Conservation (phyloP, 176 grass and related monocot genomes). For the Pharus latifolius region DNA sequence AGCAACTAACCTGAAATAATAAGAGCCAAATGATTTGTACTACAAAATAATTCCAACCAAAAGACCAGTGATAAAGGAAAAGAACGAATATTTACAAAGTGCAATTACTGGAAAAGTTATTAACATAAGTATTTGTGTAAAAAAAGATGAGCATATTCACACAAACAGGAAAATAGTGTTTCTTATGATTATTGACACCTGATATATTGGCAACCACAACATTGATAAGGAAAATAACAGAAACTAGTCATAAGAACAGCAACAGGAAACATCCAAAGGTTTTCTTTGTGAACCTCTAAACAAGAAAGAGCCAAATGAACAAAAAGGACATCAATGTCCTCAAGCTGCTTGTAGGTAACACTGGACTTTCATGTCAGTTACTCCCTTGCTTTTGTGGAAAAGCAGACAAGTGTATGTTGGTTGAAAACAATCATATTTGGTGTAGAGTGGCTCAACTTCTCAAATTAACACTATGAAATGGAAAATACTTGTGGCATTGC, state of each 20-base stretch:
- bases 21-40: background rate
- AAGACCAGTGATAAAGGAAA: slow-evolving; percentile 2
- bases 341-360: background rate
- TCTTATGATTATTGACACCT: background rate
- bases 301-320: background rate
- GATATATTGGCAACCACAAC: background rate
- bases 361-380: background rate
- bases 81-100: background rate
- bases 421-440: background rate
- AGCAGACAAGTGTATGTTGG: background rate
- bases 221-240: background rate
- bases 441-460: background rate
- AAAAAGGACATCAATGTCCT: background rate
- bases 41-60: slow-evolving; percentile 8
- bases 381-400: background rate
- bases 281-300: background rate
- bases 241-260: background rate
- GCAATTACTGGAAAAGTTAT: background rate
- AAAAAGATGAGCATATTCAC: too few relatives aligned
- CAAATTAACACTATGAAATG: background rate
- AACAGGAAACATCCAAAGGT: background rate
- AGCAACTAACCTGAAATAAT: slow-evolving; percentile 69
- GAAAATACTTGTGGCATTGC: background rate
- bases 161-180: background rate
- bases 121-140: too few relatives aligned